Evolutionary conservation across 768 basidiomycete species (phyloP), one percentile per base, ranked within the genome.

Genomic region (Suillus plorans): DNA sequence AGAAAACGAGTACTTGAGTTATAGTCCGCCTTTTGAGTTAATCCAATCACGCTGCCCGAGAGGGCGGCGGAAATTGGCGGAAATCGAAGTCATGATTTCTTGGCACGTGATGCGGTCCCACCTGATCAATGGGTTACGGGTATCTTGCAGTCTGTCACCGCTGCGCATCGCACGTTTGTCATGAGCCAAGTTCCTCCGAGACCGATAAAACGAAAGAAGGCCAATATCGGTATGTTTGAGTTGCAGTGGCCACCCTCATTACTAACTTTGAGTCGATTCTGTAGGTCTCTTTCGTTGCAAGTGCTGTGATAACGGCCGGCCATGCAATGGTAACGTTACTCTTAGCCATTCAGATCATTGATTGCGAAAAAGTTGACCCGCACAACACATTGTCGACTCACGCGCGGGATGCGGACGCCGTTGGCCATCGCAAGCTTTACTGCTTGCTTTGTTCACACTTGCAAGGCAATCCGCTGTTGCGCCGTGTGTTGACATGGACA

Each of bases 81-180:
- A 64, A 62, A 62, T 49, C 37, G 52, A 20, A 31, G 53, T 12
- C 25, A 57, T 65, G 63, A 63, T 63, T 64, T 67, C 58, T 62
- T 49, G 22, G 13, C 47, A 45, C 44, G 44, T 45, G 44, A n/a
- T 45, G 44, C 8, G 8, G 20, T 45, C 44, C 7, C 42, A 8
- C 31, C 31, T 31, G 31, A 31, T 31, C 5, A 31, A 31, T 31
- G 31, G 31, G 31, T 6, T 31, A 31, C 31, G 31, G 31, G 31
- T 31, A 31, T 31, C 31, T 1, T 31, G 31, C 44, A 44, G 4
- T 20, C 9, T 44, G 44, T 42, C 39, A 41, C 10, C 45, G n/a
- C 45, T 37, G 31, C 31, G 36, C 36, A 37, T 37, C 36, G 36
- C n/a, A 47, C 10, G n/a, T n/a, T 47, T n/a, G 10, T 20, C 31